Evolutionary conservation across 768 basidiomycete species (phyloP).

Genomic region (Collybia sordida): DNA sequence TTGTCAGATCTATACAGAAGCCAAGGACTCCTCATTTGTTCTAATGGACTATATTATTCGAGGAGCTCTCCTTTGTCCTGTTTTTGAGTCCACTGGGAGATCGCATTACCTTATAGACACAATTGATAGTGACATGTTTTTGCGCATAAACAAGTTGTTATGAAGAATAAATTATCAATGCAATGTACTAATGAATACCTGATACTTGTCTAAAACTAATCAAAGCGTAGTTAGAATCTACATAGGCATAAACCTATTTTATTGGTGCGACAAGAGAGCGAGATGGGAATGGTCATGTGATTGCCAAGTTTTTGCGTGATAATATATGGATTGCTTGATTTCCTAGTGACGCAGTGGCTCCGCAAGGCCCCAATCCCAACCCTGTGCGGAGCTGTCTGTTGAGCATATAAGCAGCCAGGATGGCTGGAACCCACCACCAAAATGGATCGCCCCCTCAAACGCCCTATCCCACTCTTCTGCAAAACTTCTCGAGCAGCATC

Average conservation of each 20-base stretch:
- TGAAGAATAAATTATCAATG: constrained; percentile 5
- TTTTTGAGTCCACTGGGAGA: constrained; percentile 4
- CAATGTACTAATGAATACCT: background rate
- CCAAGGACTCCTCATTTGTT: constrained; percentile 9
- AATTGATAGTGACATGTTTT: constrained; percentile 11
- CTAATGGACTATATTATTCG: constrained; percentile 16
- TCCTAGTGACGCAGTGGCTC: no score
- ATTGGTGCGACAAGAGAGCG: background rate
- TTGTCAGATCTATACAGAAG: constrained; percentile 14
- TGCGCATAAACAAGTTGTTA: no score
- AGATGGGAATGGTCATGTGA: background rate
- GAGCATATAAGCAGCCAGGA: no score
- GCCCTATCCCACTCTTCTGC: background rate
- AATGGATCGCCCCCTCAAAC: background rate
- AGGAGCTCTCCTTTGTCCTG: constrained; percentile 17
- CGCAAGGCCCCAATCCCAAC: no score
- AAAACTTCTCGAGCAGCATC: background rate
- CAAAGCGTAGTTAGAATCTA: background rate
- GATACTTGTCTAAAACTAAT: background rate
- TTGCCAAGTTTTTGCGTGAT: background rate
- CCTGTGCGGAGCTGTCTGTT: no score
- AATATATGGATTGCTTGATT: background rate
- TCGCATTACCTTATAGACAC: constrained; percentile 9
- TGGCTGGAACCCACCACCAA: background rate
- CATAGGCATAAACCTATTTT: no score